Base-by-base conservation (phyloP, 1,139 yeast species). In the Suhomyces terraborum region DNA sequence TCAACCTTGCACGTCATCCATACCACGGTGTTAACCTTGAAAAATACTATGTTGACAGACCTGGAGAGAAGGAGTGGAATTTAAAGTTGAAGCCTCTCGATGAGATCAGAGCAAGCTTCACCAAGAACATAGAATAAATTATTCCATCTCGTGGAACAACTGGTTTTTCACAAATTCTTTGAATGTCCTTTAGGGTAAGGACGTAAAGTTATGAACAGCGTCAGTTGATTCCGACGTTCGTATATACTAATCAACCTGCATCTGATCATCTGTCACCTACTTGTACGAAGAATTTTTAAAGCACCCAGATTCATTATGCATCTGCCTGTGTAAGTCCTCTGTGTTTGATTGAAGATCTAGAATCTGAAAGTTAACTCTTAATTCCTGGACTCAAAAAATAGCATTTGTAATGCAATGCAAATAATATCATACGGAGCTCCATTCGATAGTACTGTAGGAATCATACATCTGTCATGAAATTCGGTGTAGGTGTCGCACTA, bases 1-100 rank as follows among this genome's bases (percentile, higher is more conserved):
- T 88, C 72, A 88, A 88, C 66, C 68, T 85, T 50, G 89, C 83
- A 37, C 68, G 81, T 58, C 96, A 88, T 64, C 89, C 88, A 53
- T 84, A 82, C 67, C 96, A 88, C 62, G 95, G 94, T 26, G 82
- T 85, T 43, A 84, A 83, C 58, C 70, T 84, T 45, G 70, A 75
- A 52, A 83, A 79, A 60, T 84, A 84, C 62, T 83, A 83, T 61
- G 87, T 80, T 62, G 76, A 74, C 40, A 73, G 91, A 58, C 70
- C 74, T 9, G 79, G 79, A 33, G 79, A 73, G 58, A 77, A 71
- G 56, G 66, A 57, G 23, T 73, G 79, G 79, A 77, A 76, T 20
- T 71, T 73, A 51, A 55, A 56, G 29, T 67, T 69, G 61, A 69
- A 68, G 59, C 75, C 77, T 25, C 67, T 59, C 40, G 77, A 71